Evolutionary conservation across 2,329 filamentous ascomycete genomes (phyloP).

Genomic region (Neurospora crassa): DNA sequence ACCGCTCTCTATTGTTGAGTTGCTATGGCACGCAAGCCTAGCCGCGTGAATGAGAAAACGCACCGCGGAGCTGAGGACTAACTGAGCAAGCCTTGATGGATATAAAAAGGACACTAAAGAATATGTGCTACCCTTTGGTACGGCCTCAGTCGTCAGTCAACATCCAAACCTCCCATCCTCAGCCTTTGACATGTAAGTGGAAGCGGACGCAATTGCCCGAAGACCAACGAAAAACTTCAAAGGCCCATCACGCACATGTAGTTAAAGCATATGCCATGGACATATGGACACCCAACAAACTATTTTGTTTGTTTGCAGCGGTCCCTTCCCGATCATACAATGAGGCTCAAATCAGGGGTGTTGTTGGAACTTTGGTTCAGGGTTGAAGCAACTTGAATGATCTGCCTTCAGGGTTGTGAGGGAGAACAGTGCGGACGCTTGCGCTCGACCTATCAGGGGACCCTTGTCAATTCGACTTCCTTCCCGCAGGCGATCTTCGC

Average conservation of each 20-base stretch:
- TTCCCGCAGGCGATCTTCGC: constrained; percentile 3
- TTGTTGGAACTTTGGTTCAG: neutral
- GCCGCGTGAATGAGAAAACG: neutral
- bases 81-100: neutral
- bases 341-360: neutral
- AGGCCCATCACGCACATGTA: neutral
- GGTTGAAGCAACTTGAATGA: neutral
- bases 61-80: neutral
- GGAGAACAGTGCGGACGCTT: neutral
- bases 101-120: neutral
- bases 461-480: neutral
- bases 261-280: neutral
- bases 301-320: neutral
- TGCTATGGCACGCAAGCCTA: neutral
- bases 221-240: neutral
- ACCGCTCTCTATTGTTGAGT: neutral
- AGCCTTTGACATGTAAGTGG: neutral
- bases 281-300: neutral
- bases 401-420: neutral
- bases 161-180: neutral
- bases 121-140: neutral
- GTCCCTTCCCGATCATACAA: neutral
- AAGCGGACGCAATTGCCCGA: neutral
- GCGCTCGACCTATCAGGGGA: neutral
- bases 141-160: neutral